Base-by-base conservation (phyloP, 192 early-diverging fungal genomes). In the Rhizophagus sp. region DNA sequence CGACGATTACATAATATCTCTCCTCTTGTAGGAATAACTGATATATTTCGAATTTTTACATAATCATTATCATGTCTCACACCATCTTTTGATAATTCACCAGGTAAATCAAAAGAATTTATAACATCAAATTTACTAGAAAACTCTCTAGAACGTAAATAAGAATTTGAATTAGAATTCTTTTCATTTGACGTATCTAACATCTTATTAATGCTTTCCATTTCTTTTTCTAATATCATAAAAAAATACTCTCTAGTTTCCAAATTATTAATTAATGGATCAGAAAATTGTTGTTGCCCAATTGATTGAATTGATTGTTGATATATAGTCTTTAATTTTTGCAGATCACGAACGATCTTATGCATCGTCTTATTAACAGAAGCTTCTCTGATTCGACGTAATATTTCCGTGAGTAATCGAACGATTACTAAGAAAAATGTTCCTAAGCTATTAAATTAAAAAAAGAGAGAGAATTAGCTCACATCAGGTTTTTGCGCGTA, bases 51-150 rank as follows among this genome's bases (percentile, higher is more conserved):
- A 63, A 92, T 85, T 10, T 87, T 80, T 12, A 49, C 7, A 17
- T 34, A 34, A 77, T 92, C 90, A 76, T 92, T 92, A 83, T 89
- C 87, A 74, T 92, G 90, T 2, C 89, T 73, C 3, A 70, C 82
- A 0, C 86, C 86, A n/a, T 81, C 4, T 15, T 62, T 22, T 2
- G 86, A 87, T 5, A 88, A 73, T 2, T 68, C 41, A 1, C 89
- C 89, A 57, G 52, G 52, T 7, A 22, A 17, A 57, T 57, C 52
- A 57, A 19, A 57, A 57, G 6, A 22, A 22, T 17, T 22, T 5
- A 1, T 22, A 17, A 52, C 19, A 19, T 52, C 50, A 52, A 19
- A 15, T 52, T 57, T 22, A 17, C 4, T 57, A 0, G 11, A 47
- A 1, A 12, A 47, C 12, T 12, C 44, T 47, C 44, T 12, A 47